Conservation (phyloP, 148 eudicot genomes). For the Rhododendron ferrugineum region DNA sequence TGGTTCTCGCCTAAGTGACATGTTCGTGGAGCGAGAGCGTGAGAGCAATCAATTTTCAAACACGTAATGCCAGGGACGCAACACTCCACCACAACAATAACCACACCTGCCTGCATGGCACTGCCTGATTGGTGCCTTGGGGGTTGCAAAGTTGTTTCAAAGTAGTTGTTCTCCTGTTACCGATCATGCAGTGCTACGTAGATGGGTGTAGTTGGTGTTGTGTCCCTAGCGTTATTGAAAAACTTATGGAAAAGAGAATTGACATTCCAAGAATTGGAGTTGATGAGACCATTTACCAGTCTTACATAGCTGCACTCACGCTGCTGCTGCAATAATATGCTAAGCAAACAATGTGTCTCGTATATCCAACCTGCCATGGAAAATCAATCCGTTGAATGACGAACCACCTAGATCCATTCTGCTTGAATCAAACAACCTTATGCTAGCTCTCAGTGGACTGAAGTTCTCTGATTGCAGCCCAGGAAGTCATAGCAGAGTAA, state of each 20-base stretch:
- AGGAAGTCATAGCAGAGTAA: neutral
- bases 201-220: no score
- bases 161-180: no score
- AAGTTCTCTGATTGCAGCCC: neutral
- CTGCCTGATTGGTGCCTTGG: no score
- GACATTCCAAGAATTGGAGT: neutral
- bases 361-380: neutral
- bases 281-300: neutral
- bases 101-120: no score
- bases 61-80: no score
- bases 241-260: neutral
- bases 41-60: no score
- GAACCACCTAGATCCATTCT: neutral
- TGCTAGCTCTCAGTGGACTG: neutral
- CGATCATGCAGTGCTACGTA: no score
- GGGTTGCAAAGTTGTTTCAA: no score
- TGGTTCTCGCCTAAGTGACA: neutral
- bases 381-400: neutral
- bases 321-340: neutral
- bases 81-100: no score
- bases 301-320: neutral
- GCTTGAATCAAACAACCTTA: neutral
- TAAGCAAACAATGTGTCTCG: neutral
- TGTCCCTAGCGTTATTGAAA: no score
- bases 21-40: no score